These are phyloP conservation scores for Poterioochromonas sp. DNA, from an alignment of 352 stramenopile species.

Conservation along the genomic window DNA sequence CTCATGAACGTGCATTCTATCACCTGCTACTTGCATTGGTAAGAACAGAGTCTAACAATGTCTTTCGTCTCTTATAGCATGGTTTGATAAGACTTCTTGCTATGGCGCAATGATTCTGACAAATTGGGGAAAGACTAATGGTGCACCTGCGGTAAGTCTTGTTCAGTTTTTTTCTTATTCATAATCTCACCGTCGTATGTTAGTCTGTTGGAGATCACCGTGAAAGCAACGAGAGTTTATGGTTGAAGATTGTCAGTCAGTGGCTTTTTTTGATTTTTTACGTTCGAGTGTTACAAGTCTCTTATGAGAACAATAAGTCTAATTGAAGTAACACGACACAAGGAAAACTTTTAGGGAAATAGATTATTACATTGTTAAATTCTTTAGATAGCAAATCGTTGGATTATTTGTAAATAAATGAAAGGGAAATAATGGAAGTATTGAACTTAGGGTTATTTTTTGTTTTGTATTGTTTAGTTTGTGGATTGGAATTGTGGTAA, in stretches of 20 bases:
- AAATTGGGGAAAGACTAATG: slow-evolving; percentile 10
- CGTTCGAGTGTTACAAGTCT: not conserved
- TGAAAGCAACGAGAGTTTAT: not conserved
- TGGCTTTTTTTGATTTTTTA: slow-evolving; percentile 19
- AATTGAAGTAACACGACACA: not conserved
- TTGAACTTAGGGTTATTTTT: not conserved
- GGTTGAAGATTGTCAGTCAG: slow-evolving; percentile 25
- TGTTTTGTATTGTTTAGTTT: not conserved
- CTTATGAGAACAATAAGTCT: not conserved
- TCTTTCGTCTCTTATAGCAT: not conserved
- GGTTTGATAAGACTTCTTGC: not conserved
- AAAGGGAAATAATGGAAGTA: not conserved
- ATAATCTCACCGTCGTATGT: not conserved
- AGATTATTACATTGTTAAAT: not conserved
- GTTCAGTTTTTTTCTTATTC: not conserved
- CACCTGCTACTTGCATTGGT: slow-evolving; percentile 2
- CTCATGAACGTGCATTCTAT: slow-evolving; percentile 16
- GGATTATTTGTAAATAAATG: not conserved
- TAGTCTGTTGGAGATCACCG: not conserved
- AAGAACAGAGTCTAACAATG: slow-evolving; percentile 3
- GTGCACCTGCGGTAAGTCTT: not conserved
- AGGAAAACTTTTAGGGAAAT: not conserved
- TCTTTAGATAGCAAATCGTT: not conserved
- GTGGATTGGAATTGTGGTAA: not conserved
- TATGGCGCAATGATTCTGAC: slow-evolving; percentile 24